These are phyloP conservation scores for Kwoniella bestiolae DNA, from an alignment of 768 basidiomycete species.

Conservation along the genomic window DNA sequence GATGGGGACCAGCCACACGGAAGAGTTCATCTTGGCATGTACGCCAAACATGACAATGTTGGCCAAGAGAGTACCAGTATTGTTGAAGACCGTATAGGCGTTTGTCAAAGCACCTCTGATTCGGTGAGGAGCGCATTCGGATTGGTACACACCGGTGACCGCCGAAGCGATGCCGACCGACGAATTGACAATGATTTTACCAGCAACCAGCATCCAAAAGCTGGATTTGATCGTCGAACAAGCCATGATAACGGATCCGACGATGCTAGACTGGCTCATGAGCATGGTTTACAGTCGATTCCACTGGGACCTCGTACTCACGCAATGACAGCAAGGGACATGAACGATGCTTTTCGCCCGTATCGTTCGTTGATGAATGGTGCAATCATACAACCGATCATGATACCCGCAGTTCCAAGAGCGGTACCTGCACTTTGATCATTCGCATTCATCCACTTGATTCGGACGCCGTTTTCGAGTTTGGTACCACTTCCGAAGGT, in stretches of 20 bases:
- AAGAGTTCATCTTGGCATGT: neutral
- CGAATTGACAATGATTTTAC: slow-evolving; percentile 25
- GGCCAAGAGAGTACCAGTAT: slow-evolving; percentile 1
- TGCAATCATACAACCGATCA: slow-evolving; percentile 26
- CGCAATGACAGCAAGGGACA: slow-evolving; percentile 16
- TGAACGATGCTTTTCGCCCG: slow-evolving; percentile 23
- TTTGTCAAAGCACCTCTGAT: slow-evolving; percentile 24
- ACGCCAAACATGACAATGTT: slow-evolving; percentile 13
- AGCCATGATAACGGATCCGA: slow-evolving; percentile 25
- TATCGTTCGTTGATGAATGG: slow-evolving; percentile 18
- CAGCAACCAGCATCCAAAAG: slow-evolving; percentile 26
- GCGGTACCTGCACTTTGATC: slow-evolving; percentile 24
- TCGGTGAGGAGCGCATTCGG: slow-evolving; percentile 25
- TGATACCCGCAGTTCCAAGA: slow-evolving; percentile 26
- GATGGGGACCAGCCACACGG: slow-evolving; percentile 27
- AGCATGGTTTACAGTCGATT: neutral
- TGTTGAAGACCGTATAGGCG: slow-evolving; percentile 14
- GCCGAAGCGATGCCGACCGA: slow-evolving; percentile 27
- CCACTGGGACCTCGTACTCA: neutral
- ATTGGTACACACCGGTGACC: slow-evolving; percentile 20
- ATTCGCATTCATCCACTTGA: slow-evolving; percentile 7
- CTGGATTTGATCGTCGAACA: slow-evolving; percentile 9
- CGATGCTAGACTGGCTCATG: neutral
- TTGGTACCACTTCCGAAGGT: slow-evolving; percentile 12
- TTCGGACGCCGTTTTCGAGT: slow-evolving; percentile 5